Evolutionary conservation across 768 basidiomycete species (phyloP), one percentile per base, ranked within the genome.

Genomic region (Lactarius hengduanensis): DNA sequence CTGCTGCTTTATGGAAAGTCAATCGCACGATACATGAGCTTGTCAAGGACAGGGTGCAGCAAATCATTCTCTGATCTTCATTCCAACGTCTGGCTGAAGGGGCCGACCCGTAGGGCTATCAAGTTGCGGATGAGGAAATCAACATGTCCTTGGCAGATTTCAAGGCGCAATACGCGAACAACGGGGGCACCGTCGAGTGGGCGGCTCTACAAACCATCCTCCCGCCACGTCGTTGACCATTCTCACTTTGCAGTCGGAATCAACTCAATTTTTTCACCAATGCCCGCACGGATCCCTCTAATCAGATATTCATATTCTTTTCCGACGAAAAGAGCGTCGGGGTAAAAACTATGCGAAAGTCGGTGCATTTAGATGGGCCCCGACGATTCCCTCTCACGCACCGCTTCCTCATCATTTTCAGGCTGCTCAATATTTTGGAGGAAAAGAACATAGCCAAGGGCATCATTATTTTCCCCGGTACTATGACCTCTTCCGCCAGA

Each of bases 271-370:
- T 98, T 81, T 93, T 88, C 77, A 94, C 94, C 13, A 88, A 90
- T 70, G 85, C 86, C 18, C 80, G 80, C 65, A 78, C 80, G 15
- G 88, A 91, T 71, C 80, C 85, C 30, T 77, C 78, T 10, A 89
- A 94, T 72, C 90, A 92, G 76, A 92, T 99, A 72, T 98, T 92
- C 72, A 81, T 98, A 22, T 98, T 92, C 76, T 99, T 96, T 78
- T 88, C 94, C n/a, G 94, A 96, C 56, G 97, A 98, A 77, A 85
- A 81, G 76, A 94, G 92, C 73, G 97, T 98, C 8, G 93, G 95
- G 66, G 94, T 98, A 54, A 96, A 97, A 78, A 94, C 95, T 4
- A 98, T 98, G 94, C 83, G 95, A 80, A 96, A 94, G 96, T 97
- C 76, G 62, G 90, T 50, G 32, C 28, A 20, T 59, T 63, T 53